Percentiles rank a stretch among this genome's conserved stretches.
phyloP scores from a whole-genome alignment of 306 rosid species.

The Sindora glabra region DNA sequence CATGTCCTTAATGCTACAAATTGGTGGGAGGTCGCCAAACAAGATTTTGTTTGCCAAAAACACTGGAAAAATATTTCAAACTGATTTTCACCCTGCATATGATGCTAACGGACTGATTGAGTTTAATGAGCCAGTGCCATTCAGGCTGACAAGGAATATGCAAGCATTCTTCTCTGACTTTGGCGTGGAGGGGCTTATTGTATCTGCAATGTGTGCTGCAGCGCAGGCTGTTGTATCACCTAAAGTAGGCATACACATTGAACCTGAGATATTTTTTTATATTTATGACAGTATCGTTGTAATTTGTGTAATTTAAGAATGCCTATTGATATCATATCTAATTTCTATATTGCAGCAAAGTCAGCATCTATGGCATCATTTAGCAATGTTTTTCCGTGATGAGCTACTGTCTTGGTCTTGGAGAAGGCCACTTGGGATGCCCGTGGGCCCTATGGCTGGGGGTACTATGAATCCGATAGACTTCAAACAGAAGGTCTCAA shows the following conservation, averaged over 20 bases:
- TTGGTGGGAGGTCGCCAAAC: constrained; percentile 98
- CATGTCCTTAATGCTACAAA: constrained; percentile 91
- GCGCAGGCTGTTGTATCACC: constrained; percentile 96
- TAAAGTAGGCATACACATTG: constrained; percentile 31
- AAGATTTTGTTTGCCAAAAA: constrained; percentile 95
- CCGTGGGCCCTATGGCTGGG: constrained; percentile 68
- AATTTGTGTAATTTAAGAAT: constrained; percentile 1
- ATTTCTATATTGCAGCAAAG: constrained; percentile 70
- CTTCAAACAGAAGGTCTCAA: constrained; percentile 79
- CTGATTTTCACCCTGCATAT: constrained; percentile 96
- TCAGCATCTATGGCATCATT: constrained; percentile 95
- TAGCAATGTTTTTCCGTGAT: constrained; percentile 99
- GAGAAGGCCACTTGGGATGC: constrained; percentile 98
- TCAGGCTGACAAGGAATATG: constrained; percentile 96
- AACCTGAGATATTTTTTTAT: background rate
- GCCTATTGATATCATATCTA: constrained; percentile 4
- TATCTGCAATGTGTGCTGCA: constrained; percentile 98
- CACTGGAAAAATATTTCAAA: constrained; percentile 95
- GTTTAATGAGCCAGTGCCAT: constrained; percentile 92
- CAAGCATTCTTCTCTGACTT: constrained; percentile 87
- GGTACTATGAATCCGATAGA: constrained; percentile 75
- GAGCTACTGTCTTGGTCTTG: constrained; percentile 98
- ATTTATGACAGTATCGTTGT: background rate
- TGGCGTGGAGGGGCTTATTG: constrained; percentile 97
- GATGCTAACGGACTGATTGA: constrained; percentile 91